These are phyloP conservation scores for Paracamarosporium sp. DNA, from an alignment of 2,329 filamentous ascomycete genomes.

Conservation along the genomic window DNA sequence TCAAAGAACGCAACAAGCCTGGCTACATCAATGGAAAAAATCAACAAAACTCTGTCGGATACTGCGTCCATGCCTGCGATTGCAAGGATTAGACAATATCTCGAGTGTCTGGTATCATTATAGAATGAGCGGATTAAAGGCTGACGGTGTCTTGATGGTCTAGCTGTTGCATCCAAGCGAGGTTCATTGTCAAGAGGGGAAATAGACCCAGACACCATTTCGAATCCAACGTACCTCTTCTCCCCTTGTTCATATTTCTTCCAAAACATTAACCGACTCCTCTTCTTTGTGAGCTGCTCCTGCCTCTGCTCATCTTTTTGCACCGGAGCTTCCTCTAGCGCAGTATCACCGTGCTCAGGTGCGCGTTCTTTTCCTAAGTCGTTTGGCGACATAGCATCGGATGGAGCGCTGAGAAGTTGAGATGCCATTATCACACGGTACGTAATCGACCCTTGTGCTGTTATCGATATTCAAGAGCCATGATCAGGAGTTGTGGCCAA, in stretches of 20 bases:
- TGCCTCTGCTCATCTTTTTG: neutral
- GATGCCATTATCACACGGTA: slow-evolving; percentile 15
- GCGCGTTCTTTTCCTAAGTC: too few relatives aligned
- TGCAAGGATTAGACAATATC: neutral
- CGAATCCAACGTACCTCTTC: slow-evolving; percentile 19
- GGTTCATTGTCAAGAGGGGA: neutral
- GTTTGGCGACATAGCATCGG: slow-evolving; percentile 1
- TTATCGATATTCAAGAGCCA: neutral
- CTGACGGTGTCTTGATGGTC: neutral
- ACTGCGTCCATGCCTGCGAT: neutral
- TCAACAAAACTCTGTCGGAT: neutral
- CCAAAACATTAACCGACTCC: slow-evolving; percentile 8
- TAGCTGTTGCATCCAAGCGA: neutral
- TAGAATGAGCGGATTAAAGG: neutral
- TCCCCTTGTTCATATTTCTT: slow-evolving; percentile 17
- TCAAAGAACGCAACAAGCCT: neutral
- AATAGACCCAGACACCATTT: neutral
- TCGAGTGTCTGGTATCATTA: neutral
- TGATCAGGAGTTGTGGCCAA: neutral
- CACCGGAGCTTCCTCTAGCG: too few relatives aligned
- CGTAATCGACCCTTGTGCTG: neutral
- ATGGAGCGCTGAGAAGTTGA: neutral
- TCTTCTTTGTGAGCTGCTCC: neutral
- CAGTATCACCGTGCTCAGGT: too few relatives aligned
- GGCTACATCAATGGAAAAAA: neutral